These are phyloP conservation scores for Alternaria brassicae DNA, from an alignment of 2,329 filamentous ascomycete genomes.

Conservation along the genomic window DNA sequence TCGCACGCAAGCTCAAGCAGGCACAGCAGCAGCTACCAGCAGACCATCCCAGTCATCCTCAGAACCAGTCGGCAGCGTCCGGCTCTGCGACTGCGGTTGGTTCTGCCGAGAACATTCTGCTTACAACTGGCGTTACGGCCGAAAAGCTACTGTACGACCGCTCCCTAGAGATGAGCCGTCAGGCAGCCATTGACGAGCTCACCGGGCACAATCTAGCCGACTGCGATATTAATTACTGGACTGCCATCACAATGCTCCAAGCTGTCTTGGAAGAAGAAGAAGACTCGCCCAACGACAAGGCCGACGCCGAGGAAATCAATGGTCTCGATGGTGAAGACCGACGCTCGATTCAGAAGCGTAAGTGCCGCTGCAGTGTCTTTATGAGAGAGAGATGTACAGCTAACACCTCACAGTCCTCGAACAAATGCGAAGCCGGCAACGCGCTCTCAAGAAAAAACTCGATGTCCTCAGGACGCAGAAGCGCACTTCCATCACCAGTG, in stretches of 20 bases:
- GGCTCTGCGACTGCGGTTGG: constrained; percentile 64
- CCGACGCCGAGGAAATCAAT: constrained; percentile 59
- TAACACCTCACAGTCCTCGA: constrained; percentile 55
- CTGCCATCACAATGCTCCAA: constrained; percentile 92
- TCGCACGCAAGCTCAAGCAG: constrained; percentile 85
- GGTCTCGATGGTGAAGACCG: constrained; percentile 73
- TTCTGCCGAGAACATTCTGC: constrained; percentile 78
- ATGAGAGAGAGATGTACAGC: constrained; percentile 5
- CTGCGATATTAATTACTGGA: constrained; percentile 92
- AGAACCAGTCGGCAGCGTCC: constrained; percentile 71
- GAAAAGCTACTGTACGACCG: constrained; percentile 99
- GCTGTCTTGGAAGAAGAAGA: constrained; percentile 89
- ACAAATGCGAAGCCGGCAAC: constrained; percentile 53
- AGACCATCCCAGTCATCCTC: constrained; percentile 86
- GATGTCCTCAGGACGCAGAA: constrained; percentile 50
- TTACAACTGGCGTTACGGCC: constrained; percentile 88
- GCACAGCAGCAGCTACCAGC: constrained; percentile 83
- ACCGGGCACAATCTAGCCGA: constrained; percentile 86
- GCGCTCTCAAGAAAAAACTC: constrained; percentile 56
- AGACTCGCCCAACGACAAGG: constrained; percentile 56
- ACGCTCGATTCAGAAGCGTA: constrained; percentile 75
- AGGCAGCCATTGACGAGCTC: constrained; percentile 93
- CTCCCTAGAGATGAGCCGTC: constrained; percentile 93
- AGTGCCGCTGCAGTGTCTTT: constrained; percentile 40
- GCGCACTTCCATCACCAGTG: constrained; percentile 44